Evolutionary conservation across 2,329 filamentous ascomycete genomes (phyloP).

Genomic region (Coniochaeta sp.): DNA sequence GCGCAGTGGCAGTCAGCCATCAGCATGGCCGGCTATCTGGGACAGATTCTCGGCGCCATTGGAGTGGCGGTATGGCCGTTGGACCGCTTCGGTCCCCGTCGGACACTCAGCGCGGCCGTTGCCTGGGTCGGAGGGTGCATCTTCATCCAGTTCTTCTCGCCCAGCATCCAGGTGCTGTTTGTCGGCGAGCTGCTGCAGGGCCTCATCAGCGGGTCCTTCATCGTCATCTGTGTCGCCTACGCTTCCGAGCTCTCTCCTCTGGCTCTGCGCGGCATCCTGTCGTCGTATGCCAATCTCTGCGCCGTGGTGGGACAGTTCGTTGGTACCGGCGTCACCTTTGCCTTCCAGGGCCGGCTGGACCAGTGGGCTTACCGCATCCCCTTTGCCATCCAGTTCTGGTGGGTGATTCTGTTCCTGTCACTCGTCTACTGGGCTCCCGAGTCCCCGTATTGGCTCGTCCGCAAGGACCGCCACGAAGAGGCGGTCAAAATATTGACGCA

Average conservation of each 20-base stretch:
- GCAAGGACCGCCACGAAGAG: background rate
- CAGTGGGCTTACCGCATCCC: slow-evolving; percentile 5
- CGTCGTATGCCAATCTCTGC: slow-evolving; percentile 21
- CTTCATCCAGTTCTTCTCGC: slow-evolving; percentile 39
- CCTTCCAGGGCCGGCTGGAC: background rate
- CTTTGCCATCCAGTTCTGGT: background rate
- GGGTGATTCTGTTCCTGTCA: background rate
- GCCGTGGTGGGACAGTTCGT: slow-evolving; percentile 24
- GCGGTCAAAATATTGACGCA: background rate
- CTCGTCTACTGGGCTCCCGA: background rate
- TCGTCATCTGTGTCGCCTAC: slow-evolving; percentile 28
- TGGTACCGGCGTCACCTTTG: slow-evolving; percentile 9
- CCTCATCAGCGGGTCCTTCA: slow-evolving; percentile 35
- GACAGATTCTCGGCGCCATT: slow-evolving; percentile 7
- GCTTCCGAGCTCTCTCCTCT: slow-evolving; percentile 22
- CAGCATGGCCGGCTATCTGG: background rate
- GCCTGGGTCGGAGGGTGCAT: slow-evolving; percentile 27
- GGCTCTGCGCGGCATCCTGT: slow-evolving; percentile 20
- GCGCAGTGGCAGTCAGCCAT: background rate
- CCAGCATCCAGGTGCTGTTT: slow-evolving; percentile 30
- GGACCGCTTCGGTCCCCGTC: slow-evolving; percentile 16
- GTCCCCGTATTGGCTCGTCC: background rate
- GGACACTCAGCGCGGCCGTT: slow-evolving; percentile 18
- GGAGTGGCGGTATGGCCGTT: slow-evolving; percentile 6
- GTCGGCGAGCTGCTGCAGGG: slow-evolving; percentile 39